A percentile compares a stretch with the other conserved stretches of the same genome.
Evolutionary conservation across 257 asterid species (phyloP).

Genomic region (Nicotiana tomentosiformis): DNA sequence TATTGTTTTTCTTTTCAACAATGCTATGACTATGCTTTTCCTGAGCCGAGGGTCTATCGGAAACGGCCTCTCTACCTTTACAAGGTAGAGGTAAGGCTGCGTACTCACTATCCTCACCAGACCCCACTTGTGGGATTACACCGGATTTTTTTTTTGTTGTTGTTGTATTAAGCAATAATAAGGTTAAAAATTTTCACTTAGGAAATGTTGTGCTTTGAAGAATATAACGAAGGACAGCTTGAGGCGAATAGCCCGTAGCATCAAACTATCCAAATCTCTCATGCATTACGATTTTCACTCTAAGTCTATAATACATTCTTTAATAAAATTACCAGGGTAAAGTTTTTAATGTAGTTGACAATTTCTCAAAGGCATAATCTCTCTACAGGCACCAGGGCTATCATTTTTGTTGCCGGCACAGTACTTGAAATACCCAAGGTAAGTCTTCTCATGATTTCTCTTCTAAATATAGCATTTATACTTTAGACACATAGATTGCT

Average conservation of each 20-base stretch:
- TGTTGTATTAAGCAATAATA: not conserved
- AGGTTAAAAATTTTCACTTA: not conserved
- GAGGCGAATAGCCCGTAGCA: not conserved
- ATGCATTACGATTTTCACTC: not conserved
- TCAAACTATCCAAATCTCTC: not conserved
- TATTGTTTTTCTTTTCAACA: no score
- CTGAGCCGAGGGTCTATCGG: no score
- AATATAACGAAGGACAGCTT: not conserved
- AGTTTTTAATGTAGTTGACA: conserved; percentile 14
- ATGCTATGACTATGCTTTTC: no score
- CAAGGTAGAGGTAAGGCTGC: no score
- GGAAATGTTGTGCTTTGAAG: not conserved
- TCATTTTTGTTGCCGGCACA: conserved; percentile 81
- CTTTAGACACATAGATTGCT: not conserved
- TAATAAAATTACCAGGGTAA: conserved; percentile 24
- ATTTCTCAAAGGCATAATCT: conserved; percentile 36
- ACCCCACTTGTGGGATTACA: no score
- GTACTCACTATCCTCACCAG: no score
- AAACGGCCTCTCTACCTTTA: no score
- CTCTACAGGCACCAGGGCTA: conserved; percentile 95
- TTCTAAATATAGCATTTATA: not conserved
- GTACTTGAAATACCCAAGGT: conserved; percentile 80
- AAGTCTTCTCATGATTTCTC: conserved; percentile 9
- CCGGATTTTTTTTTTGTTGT: no score
- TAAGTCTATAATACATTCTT: not conserved